phyloP scores from a whole-genome alignment of 2,329 filamentous ascomycete species.

The Zymoseptoria crescenta region DNA sequence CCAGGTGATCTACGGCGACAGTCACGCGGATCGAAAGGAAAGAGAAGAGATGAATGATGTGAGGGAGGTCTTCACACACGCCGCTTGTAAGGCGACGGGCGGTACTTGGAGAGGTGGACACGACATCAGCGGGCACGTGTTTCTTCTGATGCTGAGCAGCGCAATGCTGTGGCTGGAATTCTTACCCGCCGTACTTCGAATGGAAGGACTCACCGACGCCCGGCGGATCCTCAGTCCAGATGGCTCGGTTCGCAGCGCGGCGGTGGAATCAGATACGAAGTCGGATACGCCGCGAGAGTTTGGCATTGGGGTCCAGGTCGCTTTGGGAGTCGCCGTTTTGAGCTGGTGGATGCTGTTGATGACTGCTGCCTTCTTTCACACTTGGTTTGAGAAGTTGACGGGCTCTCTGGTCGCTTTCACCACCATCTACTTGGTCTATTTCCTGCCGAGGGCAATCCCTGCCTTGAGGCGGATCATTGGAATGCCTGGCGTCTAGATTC shows the following conservation, averaged over 20 bases:
- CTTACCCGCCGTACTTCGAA: constrained; percentile 50
- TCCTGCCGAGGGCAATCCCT: constrained; percentile 40
- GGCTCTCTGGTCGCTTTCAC: constrained; percentile 42
- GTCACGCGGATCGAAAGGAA: constrained; percentile 32
- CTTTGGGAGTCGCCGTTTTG: constrained; percentile 55
- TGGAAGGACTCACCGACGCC: constrained; percentile 49
- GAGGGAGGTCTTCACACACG: constrained; percentile 56
- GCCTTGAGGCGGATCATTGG: constrained; percentile 36
- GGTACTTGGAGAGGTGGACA: constrained; percentile 88
- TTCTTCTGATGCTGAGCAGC: constrained; percentile 78
- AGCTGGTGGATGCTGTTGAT: constrained; percentile 96
- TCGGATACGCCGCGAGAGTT: constrained; percentile 30
- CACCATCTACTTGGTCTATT: constrained; percentile 41
- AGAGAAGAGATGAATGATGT: constrained; percentile 36
- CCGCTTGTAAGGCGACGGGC: constrained; percentile 73
- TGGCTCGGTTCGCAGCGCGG: constrained; percentile 49
- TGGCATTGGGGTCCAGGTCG: constrained; percentile 46
- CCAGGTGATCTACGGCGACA: constrained; percentile 44
- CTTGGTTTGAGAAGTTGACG: constrained; percentile 85
- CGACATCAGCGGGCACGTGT: constrained; percentile 93
- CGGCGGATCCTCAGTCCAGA: constrained; percentile 58
- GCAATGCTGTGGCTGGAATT: constrained; percentile 77
- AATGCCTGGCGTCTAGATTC: constrained; percentile 35
- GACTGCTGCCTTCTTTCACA: constrained; percentile 98
- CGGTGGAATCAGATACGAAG: constrained; percentile 34